These are phyloP conservation scores for Ilyonectria destructans DNA, from an alignment of 2,329 filamentous ascomycete genomes.

Conservation along the genomic window DNA sequence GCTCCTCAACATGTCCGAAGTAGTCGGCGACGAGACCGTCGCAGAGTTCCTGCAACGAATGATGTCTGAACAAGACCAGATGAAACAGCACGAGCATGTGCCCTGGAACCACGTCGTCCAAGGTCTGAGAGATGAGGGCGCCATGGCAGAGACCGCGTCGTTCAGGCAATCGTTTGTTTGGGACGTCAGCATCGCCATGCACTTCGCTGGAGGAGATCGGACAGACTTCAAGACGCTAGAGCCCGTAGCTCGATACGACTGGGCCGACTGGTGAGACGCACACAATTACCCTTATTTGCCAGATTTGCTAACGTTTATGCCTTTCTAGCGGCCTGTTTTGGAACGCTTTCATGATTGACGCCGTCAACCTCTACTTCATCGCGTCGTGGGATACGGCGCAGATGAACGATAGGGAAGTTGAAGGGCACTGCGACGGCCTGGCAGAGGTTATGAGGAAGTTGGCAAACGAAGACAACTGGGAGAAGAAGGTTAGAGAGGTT, in stretches of 20 bases:
- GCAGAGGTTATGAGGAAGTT: slow-evolving; percentile 52
- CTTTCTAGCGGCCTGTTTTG: slow-evolving; percentile 55
- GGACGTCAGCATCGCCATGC: slow-evolving; percentile 55
- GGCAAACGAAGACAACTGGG: slow-evolving; percentile 48
- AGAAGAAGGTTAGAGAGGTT: slow-evolving; percentile 47
- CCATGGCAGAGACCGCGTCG: slow-evolving; percentile 52
- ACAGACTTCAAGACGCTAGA: slow-evolving; percentile 47
- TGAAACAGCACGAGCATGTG: slow-evolving; percentile 51
- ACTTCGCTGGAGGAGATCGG: slow-evolving; percentile 33
- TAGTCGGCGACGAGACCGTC: slow-evolving; percentile 46
- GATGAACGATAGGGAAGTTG: slow-evolving; percentile 53
- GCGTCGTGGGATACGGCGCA: slow-evolving; percentile 61
- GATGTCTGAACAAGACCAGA: slow-evolving; percentile 45
- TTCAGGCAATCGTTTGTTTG: slow-evolving; percentile 58
- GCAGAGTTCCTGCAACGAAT: slow-evolving; percentile 50
- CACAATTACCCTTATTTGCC: neutral
- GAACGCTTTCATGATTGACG: slow-evolving; percentile 58
- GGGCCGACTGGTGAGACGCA: slow-evolving; percentile 56
- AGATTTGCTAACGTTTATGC: slow-evolving; percentile 15
- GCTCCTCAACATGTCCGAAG: slow-evolving; percentile 55
- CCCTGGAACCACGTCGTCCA: slow-evolving; percentile 55
- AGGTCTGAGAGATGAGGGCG: slow-evolving; percentile 54
- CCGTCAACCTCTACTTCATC: slow-evolving; percentile 54
- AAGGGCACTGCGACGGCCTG: slow-evolving; percentile 51
- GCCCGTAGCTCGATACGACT: slow-evolving; percentile 55